These are phyloP conservation scores for Trichoderma aggressivum DNA, from an alignment of 2,329 filamentous ascomycete genomes.

Conservation along the genomic window DNA sequence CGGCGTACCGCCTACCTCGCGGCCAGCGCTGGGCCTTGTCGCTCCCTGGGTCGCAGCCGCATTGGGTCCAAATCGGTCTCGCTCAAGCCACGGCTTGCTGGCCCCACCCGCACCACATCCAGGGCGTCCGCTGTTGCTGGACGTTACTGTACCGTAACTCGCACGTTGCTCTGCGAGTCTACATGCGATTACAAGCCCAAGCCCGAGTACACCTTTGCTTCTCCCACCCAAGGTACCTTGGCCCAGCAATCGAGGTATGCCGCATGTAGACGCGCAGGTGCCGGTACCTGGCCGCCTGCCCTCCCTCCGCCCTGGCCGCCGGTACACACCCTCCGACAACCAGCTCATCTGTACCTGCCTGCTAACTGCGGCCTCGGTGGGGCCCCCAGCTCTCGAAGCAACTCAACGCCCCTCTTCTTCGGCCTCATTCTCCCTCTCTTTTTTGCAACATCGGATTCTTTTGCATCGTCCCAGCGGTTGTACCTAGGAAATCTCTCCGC, in stretches of 20 bases:
- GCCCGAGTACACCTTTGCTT: too few species aligned
- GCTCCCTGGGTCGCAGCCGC: slow-evolving; percentile 1
- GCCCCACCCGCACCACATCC: not conserved
- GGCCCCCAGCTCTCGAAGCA: not conserved
- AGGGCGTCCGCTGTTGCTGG: too few species aligned
- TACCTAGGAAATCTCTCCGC: too few species aligned
- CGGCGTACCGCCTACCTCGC: not conserved
- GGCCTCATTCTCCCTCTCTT: not conserved
- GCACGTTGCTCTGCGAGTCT: too few species aligned
- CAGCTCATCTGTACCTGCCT: not conserved
- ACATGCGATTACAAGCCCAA: too few species aligned
- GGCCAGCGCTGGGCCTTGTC: not conserved
- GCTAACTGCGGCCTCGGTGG: not conserved
- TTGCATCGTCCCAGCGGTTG: not conserved
- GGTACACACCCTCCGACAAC: not conserved
- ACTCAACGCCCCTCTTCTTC: not conserved
- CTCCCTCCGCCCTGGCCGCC: not conserved
- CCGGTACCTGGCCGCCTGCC: not conserved
- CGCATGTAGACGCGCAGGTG: not conserved
- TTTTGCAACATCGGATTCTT: not conserved
- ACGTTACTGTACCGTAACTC: too few species aligned
- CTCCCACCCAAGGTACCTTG: not conserved
- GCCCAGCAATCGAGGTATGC: not conserved
- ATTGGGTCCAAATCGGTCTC: not conserved
- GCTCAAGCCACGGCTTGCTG: not conserved